Percentiles rank a stretch among this genome's conserved stretches.
Conservation (phyloP, 2,329 filamentous ascomycete genomes). For the Cladosporium phlei region DNA sequence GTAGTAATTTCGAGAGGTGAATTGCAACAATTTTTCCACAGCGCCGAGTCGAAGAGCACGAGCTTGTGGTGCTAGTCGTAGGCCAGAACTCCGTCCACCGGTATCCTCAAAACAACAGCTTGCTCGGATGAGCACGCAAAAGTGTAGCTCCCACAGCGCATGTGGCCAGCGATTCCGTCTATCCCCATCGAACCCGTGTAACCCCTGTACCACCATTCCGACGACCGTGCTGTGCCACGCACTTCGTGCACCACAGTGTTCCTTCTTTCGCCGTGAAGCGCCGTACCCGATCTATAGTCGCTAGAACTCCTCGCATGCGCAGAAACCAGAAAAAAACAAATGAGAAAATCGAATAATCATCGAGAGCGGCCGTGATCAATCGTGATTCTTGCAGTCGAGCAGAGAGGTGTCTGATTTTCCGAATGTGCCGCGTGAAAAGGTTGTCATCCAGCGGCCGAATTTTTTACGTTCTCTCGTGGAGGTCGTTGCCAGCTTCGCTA, state of each 20-base stretch:
- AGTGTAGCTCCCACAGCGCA: not conserved
- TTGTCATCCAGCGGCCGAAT: not conserved
- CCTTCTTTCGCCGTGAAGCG: slow-evolving; percentile 9
- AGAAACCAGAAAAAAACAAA: not conserved
- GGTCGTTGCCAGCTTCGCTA: slow-evolving; percentile 31
- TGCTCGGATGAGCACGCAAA: not conserved
- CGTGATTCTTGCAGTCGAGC: slow-evolving; percentile 1
- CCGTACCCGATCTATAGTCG: slow-evolving; percentile 14
- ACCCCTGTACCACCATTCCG: not conserved
- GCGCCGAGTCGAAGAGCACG: not conserved
- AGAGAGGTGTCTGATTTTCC: not conserved
- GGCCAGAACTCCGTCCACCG: not conserved
- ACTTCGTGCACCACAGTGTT: slow-evolving; percentile 2
- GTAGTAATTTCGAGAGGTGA: not conserved
- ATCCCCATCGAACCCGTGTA: not conserved
- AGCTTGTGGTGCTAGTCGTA: not conserved
- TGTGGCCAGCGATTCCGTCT: not conserved
- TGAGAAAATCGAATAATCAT: slow-evolving; percentile 4
- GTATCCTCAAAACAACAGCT: not conserved
- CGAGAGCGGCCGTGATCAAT: slow-evolving; percentile 8
- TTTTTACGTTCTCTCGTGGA: slow-evolving; percentile 25
- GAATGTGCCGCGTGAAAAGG: not conserved
- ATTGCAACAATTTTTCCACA: not conserved
- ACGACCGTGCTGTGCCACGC: not conserved
- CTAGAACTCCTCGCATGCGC: slow-evolving; percentile 14